Evolutionary conservation across 208 protist species (phyloP).

Genomic region (Trypanosoma cruzi): DNA sequence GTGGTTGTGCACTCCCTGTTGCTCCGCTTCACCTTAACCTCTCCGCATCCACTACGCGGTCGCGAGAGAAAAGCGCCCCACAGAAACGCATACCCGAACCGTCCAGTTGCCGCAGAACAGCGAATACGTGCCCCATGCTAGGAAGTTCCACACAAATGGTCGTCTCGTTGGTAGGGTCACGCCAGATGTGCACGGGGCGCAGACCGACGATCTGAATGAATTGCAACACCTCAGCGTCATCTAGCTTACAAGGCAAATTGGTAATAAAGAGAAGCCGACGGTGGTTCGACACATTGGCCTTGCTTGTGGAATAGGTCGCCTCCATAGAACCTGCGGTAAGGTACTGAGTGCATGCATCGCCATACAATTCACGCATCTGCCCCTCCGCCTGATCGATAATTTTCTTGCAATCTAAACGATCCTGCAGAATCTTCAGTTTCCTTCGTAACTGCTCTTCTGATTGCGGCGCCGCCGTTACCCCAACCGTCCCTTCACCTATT

Average conservation of each 20-base stretch:
- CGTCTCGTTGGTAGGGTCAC: constrained; percentile 17
- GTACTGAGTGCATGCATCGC: constrained; percentile 17
- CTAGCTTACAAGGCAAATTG: constrained; percentile 4
- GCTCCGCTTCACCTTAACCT: neutral
- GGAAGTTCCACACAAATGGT: constrained; percentile 26
- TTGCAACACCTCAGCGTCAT: constrained; percentile 25
- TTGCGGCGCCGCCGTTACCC: neutral
- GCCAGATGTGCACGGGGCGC: constrained; percentile 30
- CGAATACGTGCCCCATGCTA: constrained; percentile 20
- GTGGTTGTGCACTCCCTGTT: neutral
- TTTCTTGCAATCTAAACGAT: constrained; percentile 20
- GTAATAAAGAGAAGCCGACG: constrained; percentile 24
- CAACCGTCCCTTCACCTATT: neutral
- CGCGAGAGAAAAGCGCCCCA: constrained; percentile 21
- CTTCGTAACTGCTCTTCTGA: constrained; percentile 15
- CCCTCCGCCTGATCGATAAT: constrained; percentile 8
- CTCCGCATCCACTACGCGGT: neutral
- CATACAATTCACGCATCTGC: constrained; percentile 24
- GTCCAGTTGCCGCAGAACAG: constrained; percentile 22
- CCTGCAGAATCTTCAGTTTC: constrained; percentile 20
- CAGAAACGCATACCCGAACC: constrained; percentile 23
- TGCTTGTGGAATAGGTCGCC: constrained; percentile 25
- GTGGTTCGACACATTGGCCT: constrained; percentile 7
- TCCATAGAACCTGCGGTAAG: neutral
- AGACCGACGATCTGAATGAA: constrained; percentile 23